Evolutionary conservation across 2,329 filamentous ascomycete genomes (phyloP), one percentile per base, ranked within the genome.

Genomic region (Blastomyces parvus): DNA sequence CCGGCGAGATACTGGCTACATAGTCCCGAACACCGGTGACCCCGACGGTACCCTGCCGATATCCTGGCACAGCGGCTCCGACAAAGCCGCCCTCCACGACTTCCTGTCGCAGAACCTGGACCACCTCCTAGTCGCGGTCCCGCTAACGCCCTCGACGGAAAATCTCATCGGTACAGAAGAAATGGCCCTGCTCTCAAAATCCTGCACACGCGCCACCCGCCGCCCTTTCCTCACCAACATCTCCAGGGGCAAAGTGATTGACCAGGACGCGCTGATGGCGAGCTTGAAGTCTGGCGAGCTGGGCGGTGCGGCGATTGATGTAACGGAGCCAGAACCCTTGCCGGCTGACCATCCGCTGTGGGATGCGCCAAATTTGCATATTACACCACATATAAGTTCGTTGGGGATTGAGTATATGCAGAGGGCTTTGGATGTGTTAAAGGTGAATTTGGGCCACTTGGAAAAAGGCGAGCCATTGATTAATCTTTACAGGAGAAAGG

Each of bases 261-360:
- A 87, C 61, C 83, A 86, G 66, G 74, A 81, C 1, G 87, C 84
- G 1, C 72, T 93, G 60, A 81, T 90, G 22, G 77, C 78, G 1
- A 86, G 88, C 0, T 75, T 92, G 13, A 75, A 83, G 50, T 67
- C 66, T 0, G 81, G 81, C 0, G 78, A 80, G 1, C 70, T 89
- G 38, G 74, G 79, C 2, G 89, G 89, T 38, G 90, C 89, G 0
- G 88, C 88, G 1, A 75, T 93, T 50, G 89, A 92, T 71, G 89
- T 93, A 0, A 88, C 89, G 1, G 88, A 92, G 65, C 89, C 89
- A 0, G 90, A 93, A 73, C 90, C 90, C 0, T 72, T 93, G 66
- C 88, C 88, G 0, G 74, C 80, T 2, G 83, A 87, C 4, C 84
- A 89, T 70, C 82, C 84, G 66, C 75, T 93, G 60, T 93, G 89